These are phyloP conservation scores for Kazachstania kunashirensis DNA, from an alignment of 805 yeast species.

Conservation along the genomic window DNA sequence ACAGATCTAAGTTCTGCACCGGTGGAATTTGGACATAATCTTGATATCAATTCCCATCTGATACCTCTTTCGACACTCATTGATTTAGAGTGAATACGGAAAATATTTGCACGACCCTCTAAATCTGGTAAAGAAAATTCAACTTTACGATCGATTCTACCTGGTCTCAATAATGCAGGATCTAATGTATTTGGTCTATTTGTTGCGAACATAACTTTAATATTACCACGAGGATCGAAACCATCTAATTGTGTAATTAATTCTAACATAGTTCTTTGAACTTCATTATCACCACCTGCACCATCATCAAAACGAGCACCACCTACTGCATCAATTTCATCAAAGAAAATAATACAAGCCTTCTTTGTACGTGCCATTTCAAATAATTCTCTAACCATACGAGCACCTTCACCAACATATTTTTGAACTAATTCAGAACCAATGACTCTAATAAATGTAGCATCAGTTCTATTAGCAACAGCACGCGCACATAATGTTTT, in stretches of 20 bases:
- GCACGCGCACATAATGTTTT: conserved; percentile 98
- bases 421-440: conserved; percentile 98
- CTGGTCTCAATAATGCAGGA: conserved; percentile 96
- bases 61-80: conserved; percentile 97
- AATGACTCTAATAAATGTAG: conserved; percentile 94
- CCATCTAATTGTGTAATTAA: conserved; percentile 96
- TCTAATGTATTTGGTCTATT: conserved; percentile 96
- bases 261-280: conserved; percentile 98
- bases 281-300: conserved; percentile 99
- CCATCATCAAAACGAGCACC: conserved; percentile 99
- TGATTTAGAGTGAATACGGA: conserved; percentile 92
- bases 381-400: conserved; percentile 97
- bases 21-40: conserved; percentile 95
- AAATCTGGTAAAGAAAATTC: conserved; percentile 94
- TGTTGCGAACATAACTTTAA: conserved; percentile 98
- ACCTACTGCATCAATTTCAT: conserved; percentile 98
- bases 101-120: conserved; percentile 96
- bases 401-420: conserved; percentile 98
- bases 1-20: conserved; percentile 98
- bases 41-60: conserved; percentile 95
- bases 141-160: conserved; percentile 97
- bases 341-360: conserved; percentile 96
- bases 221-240: conserved; percentile 96
- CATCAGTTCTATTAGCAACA: conserved; percentile 98
- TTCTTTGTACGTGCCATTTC: conserved; percentile 99